Evolutionary conservation across 2,329 filamentous ascomycete genomes (phyloP), one percentile per base, ranked within the genome.

Genomic region (Polytolypa hystricis): DNA sequence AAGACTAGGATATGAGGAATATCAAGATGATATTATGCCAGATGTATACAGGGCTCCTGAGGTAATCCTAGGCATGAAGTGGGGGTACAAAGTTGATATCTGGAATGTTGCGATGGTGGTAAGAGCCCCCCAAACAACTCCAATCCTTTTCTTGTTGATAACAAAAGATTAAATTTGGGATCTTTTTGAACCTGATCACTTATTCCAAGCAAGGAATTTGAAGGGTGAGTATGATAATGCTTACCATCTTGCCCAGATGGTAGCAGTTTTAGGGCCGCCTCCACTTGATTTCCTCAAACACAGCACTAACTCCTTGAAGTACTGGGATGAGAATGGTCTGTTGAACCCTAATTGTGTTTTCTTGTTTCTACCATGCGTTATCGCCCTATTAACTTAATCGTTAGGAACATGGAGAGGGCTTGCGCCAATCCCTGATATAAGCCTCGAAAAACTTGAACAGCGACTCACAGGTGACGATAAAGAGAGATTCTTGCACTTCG

Each of bases 101-200:
- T 56, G 53, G 52, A 52, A 48, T 36, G 42, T 55, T 18, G 53
- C 41, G 20, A 43, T 50, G 31, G 43, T 54, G 44, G 45, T 48
- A 44, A 25, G 43, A 30, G 11, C 1, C 23, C 23, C 3, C 5
- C 3, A 26, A 5, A 9, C 10, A 9, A 9, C 10, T 26, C 12
- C 12, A 26, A 26, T 26, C 23, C 4, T 12, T 19, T 11, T 4
- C 14, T 4, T 11, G 10, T 11, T 18, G 11, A 14, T 32, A 25
- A 27, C 32, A 34, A 27, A 10, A 15, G n/a, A 34, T 26, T 23
- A 34, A 20, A 25, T 34, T 12, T 34, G 32, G 32, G 18, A 34
- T 34, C 32, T 34, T 9, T 23, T 27, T 26, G 32, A 34, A 11
- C 32, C n/a, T 17, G 20, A 20, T n/a, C 30, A 20, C 17, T 20